Evolutionary conservation across 164 flowering plant genomes (phyloP), one percentile per base, ranked within the genome.

Genomic region (Cinnamomum micranthum): DNA sequence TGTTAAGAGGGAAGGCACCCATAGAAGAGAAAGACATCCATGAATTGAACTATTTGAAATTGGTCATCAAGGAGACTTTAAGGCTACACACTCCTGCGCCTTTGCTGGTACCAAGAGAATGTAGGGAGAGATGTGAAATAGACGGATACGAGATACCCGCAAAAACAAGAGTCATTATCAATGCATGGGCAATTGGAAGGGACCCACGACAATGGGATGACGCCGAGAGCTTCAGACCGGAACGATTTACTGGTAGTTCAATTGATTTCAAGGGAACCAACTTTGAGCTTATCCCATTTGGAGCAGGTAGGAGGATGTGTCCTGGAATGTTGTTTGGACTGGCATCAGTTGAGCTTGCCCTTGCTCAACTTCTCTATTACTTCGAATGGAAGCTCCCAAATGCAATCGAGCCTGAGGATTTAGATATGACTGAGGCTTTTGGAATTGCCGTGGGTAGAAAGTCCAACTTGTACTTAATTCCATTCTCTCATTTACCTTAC

Each of bases 21-120:
- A n/a, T 67, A 23, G 69, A 24, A 67, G 76, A 74, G 33, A n/a
- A 14, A 7, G 71, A 74, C 70, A 68, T 28, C 4, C 20, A 0
- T 27, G 27, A 74, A 33, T 15, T 74, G 25, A 20, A 52, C 19
- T 74, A 67, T 24, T 23, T 74, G 28, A 67, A 74, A 23, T n/a
- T 65, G 4, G 75, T 66, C n/a, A 65, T 73, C 62, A 73, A 65
- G 65, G 89, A 85, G 77, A 70, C 80, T 23, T 7, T 85, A 17
- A 83, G 88, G 74, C 78, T 82, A 3, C 84, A 84, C 74, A 87
- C 85, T 33, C 87, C 84, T 55, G 81, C 81, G 1, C 81, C 65
- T 4, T 84, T 87, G 6, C 41, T 81, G 19, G 73, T 81, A 24
- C 84, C 88, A 13, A 68, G 86, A 58, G 80, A 84, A 79, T 76